A percentile compares a stretch with the other conserved stretches of the same genome.
Conservation (phyloP, 2,329 filamentous ascomycete genomes). For the Botrytis sinoallii region DNA sequence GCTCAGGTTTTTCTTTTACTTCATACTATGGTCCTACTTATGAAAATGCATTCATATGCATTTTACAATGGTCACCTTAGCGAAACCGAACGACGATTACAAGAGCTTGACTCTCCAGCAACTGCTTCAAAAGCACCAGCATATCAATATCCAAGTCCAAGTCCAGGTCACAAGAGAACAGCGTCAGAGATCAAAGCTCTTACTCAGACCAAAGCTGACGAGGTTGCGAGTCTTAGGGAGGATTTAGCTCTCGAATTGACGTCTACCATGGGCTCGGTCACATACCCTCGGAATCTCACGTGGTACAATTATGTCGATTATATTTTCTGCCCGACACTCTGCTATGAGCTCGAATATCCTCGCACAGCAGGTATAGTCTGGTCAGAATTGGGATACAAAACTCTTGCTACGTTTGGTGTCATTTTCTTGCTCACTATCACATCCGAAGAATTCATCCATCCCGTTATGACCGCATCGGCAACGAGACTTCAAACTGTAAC, state of each 20-base stretch:
- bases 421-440: slow-evolving; percentile 91
- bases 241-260: slow-evolving; percentile 88
- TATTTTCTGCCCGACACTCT: slow-evolving; percentile 88
- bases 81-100: slow-evolving; percentile 78
- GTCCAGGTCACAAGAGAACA: slow-evolving; percentile 25
- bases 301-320: slow-evolving; percentile 81
- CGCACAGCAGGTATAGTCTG: slow-evolving; percentile 73
- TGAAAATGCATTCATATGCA: slow-evolving; percentile 99
- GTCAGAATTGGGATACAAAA: slow-evolving; percentile 78
- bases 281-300: slow-evolving; percentile 86
- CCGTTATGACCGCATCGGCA: slow-evolving; percentile 73
- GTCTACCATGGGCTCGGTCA: slow-evolving; percentile 82
- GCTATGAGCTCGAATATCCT: slow-evolving; percentile 96
- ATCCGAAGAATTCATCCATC: slow-evolving; percentile 92
- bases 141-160: slow-evolving; percentile 72
- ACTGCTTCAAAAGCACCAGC: slow-evolving; percentile 65
- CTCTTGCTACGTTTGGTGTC: slow-evolving; percentile 87
- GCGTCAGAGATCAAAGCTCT: slow-evolving; percentile 28
- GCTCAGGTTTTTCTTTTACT: slow-evolving; percentile 92
- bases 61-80: slow-evolving; percentile 97
- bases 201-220: slow-evolving; percentile 37
- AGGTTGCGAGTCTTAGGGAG: slow-evolving; percentile 65
- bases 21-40: slow-evolving; percentile 85
- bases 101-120: slow-evolving; percentile 74
- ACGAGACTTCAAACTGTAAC: slow-evolving; percentile 47